These are phyloP conservation scores for Ophiobolus disseminans DNA, from an alignment of 2,329 filamentous ascomycete species.

Conservation along the genomic window DNA sequence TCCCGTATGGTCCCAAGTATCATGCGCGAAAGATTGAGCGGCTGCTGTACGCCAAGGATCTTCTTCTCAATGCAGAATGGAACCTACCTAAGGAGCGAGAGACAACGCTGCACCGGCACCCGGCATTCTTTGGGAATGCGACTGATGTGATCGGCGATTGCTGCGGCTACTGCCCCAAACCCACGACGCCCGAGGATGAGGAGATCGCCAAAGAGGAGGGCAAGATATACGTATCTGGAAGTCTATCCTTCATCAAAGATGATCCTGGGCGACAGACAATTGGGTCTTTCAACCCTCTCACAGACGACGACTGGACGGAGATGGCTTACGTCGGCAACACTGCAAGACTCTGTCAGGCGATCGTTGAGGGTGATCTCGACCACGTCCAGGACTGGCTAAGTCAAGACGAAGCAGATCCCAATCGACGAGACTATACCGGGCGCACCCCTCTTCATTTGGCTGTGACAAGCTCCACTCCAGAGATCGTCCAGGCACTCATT, in stretches of 20 bases:
- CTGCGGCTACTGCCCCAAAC: conserved; percentile 77
- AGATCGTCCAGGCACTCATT: conserved; percentile 74
- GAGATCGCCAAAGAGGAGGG: conserved; percentile 74
- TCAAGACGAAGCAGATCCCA: conserved; percentile 72
- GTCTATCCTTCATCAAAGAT: conserved; percentile 77
- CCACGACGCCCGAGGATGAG: conserved; percentile 73
- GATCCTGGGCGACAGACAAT: conserved; percentile 79
- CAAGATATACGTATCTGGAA: conserved; percentile 78
- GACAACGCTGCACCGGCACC: conserved; percentile 81
- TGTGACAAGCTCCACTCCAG: conserved; percentile 69
- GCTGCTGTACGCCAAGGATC: conserved; percentile 79
- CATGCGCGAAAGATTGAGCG: conserved; percentile 77
- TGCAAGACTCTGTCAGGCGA: conserved; percentile 77
- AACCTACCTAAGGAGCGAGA: conserved; percentile 77
- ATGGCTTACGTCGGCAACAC: conserved; percentile 90
- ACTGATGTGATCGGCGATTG: conserved; percentile 78
- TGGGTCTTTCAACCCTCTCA: conserved; percentile 79
- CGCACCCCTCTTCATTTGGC: conserved; percentile 81
- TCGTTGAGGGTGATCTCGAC: conserved; percentile 75
- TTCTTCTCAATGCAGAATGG: conserved; percentile 85
- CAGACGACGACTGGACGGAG: conserved; percentile 84
- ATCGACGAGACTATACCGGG: conserved; percentile 67
- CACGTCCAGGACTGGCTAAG: conserved; percentile 73
- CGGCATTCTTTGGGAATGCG: conserved; percentile 81
- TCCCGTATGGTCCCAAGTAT: conserved; percentile 67